Conservation (phyloP, 371 early-diverging fungal genomes). For the Dichotomocladium elegans region DNA sequence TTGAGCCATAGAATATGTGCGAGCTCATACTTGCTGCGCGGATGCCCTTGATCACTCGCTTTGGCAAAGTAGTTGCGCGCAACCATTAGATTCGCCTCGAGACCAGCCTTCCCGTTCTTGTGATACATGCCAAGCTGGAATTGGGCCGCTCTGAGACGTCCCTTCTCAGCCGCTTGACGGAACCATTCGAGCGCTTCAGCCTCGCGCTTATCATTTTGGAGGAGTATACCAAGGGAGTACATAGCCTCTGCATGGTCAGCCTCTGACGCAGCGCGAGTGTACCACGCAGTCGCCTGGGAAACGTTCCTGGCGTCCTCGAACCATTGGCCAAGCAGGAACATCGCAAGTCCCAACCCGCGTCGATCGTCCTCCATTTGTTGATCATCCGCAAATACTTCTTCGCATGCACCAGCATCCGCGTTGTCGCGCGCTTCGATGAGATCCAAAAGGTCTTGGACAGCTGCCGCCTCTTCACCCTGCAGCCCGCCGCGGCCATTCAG, state of each 20-base stretch:
- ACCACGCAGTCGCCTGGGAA: constrained; percentile 2
- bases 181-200: constrained; percentile 26
- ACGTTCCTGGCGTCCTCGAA: constrained; percentile 14
- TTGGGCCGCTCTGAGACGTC: constrained; percentile 20
- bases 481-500: constrained; percentile 13
- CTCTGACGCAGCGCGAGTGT: neutral
- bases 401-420: too few relatives aligned
- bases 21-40: constrained; percentile 24
- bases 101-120: constrained; percentile 17
- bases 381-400: neutral
- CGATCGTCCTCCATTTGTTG: neutral
- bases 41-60: constrained; percentile 29
- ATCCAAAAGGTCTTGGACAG: neutral
- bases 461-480: constrained; percentile 7
- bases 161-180: constrained; percentile 24
- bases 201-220: neutral
- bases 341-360: neutral
- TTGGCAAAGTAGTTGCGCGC: constrained; percentile 31
- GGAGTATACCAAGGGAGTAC: constrained; percentile 6
- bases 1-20: constrained; percentile 28
- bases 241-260: constrained; percentile 10
- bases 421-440: neutral
- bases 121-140: constrained; percentile 30
- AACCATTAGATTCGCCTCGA: constrained; percentile 18
- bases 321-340: constrained; percentile 17